A percentile compares a stretch with the other conserved stretches of the same genome.
phyloP scores from a whole-genome alignment of 1,139 yeast genomes.

The Pichia sp. region DNA sequence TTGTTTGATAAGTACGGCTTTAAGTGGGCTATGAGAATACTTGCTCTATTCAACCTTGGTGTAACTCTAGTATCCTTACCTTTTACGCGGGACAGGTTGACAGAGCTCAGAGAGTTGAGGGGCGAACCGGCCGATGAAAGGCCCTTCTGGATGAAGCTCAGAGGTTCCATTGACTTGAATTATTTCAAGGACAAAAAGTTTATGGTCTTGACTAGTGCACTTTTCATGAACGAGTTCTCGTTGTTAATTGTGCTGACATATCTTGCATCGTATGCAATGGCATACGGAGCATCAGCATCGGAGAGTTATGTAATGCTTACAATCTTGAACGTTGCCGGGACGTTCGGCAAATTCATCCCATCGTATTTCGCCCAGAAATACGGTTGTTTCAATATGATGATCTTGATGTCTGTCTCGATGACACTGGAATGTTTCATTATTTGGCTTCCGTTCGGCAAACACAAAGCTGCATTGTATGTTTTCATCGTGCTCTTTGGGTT shows the following conservation, averaged over 20 bases:
- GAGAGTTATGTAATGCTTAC: conserved; percentile 50
- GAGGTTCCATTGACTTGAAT: conserved; percentile 41
- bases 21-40: conserved; percentile 56
- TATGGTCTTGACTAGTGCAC: conserved; percentile 26
- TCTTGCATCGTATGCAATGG: conserved; percentile 49
- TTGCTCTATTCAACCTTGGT: conserved; percentile 49
- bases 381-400: conserved; percentile 57
- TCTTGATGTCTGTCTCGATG: conserved; percentile 38
- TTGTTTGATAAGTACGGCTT: conserved; percentile 51
- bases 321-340: conserved; percentile 54
- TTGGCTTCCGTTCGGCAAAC: conserved; percentile 52
- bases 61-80: conserved; percentile 36
- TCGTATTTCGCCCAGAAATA: conserved; percentile 49
- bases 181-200: conserved; percentile 37
- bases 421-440: conserved; percentile 35
- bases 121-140: conserved; percentile 6
- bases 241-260: conserved; percentile 36
- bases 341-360: conserved; percentile 37
- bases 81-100: conserved; percentile 46
- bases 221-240: conserved; percentile 30
- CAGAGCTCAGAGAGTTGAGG: conserved; percentile 28
- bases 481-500: conserved; percentile 41
- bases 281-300: conserved; percentile 44
- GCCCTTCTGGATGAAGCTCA: conserved; percentile 36
- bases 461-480: conserved; percentile 38